Conservation (phyloP, 257 asterid genomes). For the Forsythia viridissima region DNA sequence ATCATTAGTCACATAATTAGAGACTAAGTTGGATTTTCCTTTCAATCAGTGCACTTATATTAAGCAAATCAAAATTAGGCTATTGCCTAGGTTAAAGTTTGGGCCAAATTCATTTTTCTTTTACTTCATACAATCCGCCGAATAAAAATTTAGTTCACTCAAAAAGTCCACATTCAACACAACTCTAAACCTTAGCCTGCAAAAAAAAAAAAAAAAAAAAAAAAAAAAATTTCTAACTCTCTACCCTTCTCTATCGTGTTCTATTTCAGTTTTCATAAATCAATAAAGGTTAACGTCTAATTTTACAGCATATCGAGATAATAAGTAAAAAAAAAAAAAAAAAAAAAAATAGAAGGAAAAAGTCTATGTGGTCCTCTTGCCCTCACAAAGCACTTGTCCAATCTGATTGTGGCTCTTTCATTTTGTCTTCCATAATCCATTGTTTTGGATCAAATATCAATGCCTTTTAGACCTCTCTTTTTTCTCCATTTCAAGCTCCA, state of each 20-base stretch:
- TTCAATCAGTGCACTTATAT: constrained; percentile 40
- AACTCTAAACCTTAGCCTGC: no score
- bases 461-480: constrained; percentile 8
- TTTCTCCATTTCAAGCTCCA: neutral
- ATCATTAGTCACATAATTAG: constrained; percentile 38
- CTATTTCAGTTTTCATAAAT: no score
- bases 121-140: no score
- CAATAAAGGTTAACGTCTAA: no score
- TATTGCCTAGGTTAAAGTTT: no score
- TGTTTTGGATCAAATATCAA: constrained; percentile 25
- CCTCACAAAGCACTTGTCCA: constrained; percentile 31
- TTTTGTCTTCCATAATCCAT: constrained; percentile 29
- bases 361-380: constrained; percentile 27
- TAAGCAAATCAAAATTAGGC: constrained; percentile 11
- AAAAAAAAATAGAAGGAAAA: neutral
- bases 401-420: constrained; percentile 24
- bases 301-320: neutral
- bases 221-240: no score
- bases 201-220: no score
- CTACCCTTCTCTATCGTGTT: no score
- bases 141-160: no score
- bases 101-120: no score
- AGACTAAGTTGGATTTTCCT: constrained; percentile 24
- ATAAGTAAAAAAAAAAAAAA: neutral
- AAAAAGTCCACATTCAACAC: no score